Base-by-base conservation (phyloP, 1,284 basidiomycete genomes). In the Ganoderma lucidum region DNA sequence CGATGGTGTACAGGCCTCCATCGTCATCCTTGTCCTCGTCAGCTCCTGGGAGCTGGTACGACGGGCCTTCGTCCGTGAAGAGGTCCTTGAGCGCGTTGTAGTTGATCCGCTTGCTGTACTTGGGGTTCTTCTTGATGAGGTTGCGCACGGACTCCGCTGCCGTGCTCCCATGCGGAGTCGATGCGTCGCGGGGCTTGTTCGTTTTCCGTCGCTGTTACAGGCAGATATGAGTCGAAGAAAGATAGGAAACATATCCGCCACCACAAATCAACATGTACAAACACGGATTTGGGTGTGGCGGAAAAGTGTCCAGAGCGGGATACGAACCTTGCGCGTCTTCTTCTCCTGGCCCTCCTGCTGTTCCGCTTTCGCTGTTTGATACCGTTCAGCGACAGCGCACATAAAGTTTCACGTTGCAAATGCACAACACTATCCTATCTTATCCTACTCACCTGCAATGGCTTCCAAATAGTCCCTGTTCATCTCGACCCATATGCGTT, bases 401-500 rank as follows among this genome's bases (percentile, higher is more conserved):
- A 73, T 66, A 53, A 2, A 9, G 67, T 70, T 71, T 1, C 62
- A 69, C 62, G 10, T 15, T 48, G 28, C 19, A 41, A 35, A 37
- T 62, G 30, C 30, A 61, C 51, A 60, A 23, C 62, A 70, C 30
- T 68, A 75, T 71, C 67, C 9, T 2, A 67, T 90, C 80, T 77
- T 68, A 75, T 71, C 67, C 9, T 2, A 67, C 90, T 80, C 77
- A 95, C 94, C 90, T 70, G 95, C 95, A 59, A 97, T 85, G 41
- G 93, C 91, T 79, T 98, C 95, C 63, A 99, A 83, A 83, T 98
- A 99, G 65, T 98, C 96, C 73, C 89, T 90, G 81, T 99, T 99
- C 79, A 96, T 87, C 81, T 97, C 96, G 71, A 99, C 94, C 98
- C 98, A 99, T 23, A 99, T 90, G 35, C 96, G 90, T 77, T 97